Percentiles rank a stretch among this genome's conserved stretches.
phyloP scores from a whole-genome alignment of 495 filamentous ascomycete genomes.

The Penicillium paxilli region DNA sequence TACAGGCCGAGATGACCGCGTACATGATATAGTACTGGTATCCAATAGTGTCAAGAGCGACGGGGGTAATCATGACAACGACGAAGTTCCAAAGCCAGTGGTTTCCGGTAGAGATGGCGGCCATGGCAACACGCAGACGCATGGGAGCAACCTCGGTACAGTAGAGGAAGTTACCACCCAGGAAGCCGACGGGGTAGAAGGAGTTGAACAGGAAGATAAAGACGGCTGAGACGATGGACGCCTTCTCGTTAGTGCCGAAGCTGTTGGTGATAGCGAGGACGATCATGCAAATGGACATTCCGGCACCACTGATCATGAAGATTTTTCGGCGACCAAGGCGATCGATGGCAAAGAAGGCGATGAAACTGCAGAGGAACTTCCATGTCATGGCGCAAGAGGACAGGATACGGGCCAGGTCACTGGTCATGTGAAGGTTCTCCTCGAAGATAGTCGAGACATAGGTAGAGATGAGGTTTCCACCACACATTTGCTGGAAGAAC shows the following conservation, averaged over 20 bases:
- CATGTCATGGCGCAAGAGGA: slow-evolving; percentile 43
- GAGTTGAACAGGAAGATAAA: slow-evolving; percentile 63
- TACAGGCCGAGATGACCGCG: slow-evolving; percentile 33
- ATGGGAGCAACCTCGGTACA: slow-evolving; percentile 57
- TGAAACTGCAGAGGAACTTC: slow-evolving; percentile 50
- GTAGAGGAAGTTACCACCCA: slow-evolving; percentile 60
- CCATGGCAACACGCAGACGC: slow-evolving; percentile 53
- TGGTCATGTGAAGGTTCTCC: slow-evolving; percentile 27
- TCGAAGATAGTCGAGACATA: slow-evolving; percentile 39
- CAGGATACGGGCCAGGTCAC: slow-evolving; percentile 28
- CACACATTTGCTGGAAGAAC: slow-evolving; percentile 45
- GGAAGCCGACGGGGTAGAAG: slow-evolving; percentile 61
- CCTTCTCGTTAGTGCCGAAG: slow-evolving; percentile 31
- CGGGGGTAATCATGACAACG: slow-evolving; percentile 59
- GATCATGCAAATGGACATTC: slow-evolving; percentile 49
- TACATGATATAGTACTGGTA: slow-evolving; percentile 41
- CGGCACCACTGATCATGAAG: slow-evolving; percentile 53
- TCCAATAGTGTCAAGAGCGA: slow-evolving; percentile 35
- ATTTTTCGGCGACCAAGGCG: slow-evolving; percentile 52
- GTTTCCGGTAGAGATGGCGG: slow-evolving; percentile 40
- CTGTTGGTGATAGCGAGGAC: slow-evolving; percentile 46
- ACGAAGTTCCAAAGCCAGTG: slow-evolving; percentile 58
- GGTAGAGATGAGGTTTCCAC: slow-evolving; percentile 36
- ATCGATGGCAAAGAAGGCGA: slow-evolving; percentile 55
- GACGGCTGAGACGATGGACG: slow-evolving; percentile 44